phyloP scores from a whole-genome alignment of 1,284 basidiomycete species.

The Apiotrichum porosum region DNA sequence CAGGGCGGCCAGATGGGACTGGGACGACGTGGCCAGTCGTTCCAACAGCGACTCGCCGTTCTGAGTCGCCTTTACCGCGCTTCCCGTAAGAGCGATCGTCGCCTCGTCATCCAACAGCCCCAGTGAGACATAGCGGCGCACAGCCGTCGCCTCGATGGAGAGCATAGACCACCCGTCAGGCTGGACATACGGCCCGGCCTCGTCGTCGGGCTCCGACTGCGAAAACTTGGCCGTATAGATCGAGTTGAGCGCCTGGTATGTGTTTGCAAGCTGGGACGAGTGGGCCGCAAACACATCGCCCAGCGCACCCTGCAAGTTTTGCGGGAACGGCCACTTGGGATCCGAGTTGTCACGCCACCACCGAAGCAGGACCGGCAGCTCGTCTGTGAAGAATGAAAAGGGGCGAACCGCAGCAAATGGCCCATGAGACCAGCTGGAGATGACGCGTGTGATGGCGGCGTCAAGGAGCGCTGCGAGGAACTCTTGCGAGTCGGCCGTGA shows the following conservation, averaged over 20 bases:
- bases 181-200: slow-evolving; percentile 26
- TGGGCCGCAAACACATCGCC: slow-evolving; percentile 7
- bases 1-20: slow-evolving; percentile 30
- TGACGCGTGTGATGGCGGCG: slow-evolving; percentile 1
- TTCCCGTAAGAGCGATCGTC: slow-evolving; percentile 18
- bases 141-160: slow-evolving; percentile 25
- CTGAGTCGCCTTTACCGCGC: slow-evolving; percentile 12
- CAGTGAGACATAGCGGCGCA: slow-evolving; percentile 25
- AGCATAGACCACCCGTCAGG: slow-evolving; percentile 38
- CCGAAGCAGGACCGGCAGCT: slow-evolving; percentile 26
- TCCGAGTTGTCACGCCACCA: slow-evolving; percentile 37
- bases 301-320: slow-evolving; percentile 11
- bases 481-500: slow-evolving; percentile 11
- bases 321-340: slow-evolving; percentile 28
- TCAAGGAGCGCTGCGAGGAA: slow-evolving; percentile 14
- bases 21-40: slow-evolving; percentile 21
- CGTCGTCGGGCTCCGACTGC: slow-evolving; percentile 28
- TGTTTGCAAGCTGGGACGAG: slow-evolving; percentile 1
- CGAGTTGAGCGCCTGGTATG: slow-evolving; percentile 7
- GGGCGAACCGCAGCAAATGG: slow-evolving; percentile 4
- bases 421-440: background rate
- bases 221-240: slow-evolving; percentile 16
- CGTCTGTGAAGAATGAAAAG: slow-evolving; percentile 29
- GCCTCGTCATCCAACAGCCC: slow-evolving; percentile 24
- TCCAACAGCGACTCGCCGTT: slow-evolving; percentile 26